A percentile compares a stretch with the other conserved stretches of the same genome.
Evolutionary conservation across 805 yeast species (phyloP).

Genomic region (Hanseniaspora mollemarum): DNA sequence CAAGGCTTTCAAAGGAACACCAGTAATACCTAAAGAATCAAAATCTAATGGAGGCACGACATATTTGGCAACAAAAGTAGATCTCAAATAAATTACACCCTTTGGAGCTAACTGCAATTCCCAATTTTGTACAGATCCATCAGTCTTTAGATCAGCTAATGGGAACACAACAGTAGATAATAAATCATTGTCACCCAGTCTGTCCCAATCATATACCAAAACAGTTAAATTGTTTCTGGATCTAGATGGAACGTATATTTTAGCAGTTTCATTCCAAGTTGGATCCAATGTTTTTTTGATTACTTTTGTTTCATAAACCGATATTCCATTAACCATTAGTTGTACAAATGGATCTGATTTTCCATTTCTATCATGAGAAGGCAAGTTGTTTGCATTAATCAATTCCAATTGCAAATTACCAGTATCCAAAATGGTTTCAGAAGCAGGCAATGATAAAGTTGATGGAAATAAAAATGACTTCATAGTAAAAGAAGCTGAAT

Average conservation of each 20-base stretch:
- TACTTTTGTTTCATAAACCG: conserved; percentile 47
- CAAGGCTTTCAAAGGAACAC: conserved; percentile 40
- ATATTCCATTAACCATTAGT: conserved; percentile 43
- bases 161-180: conserved; percentile 46
- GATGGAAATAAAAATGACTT: conserved; percentile 55
- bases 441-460: conserved; percentile 39
- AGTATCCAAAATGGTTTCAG: conserved; percentile 57
- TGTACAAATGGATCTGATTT: conserved; percentile 61
- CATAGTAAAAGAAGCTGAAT: conserved; percentile 32
- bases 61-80: conserved; percentile 53
- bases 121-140: conserved; percentile 35
- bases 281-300: conserved; percentile 62
- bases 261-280: conserved; percentile 58
- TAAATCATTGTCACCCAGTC: conserved; percentile 55
- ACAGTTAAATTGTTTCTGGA: conserved; percentile 40
- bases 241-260: conserved; percentile 53
- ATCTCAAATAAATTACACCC: conserved; percentile 47
- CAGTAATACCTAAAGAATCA: conserved; percentile 33
- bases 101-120: conserved; percentile 48
- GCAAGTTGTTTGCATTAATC: conserved; percentile 42
- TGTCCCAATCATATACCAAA: conserved; percentile 65
- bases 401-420: conserved; percentile 51
- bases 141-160: conserved; percentile 38
- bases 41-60: conserved; percentile 46
- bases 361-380: conserved; percentile 59